phyloP scores from a whole-genome alignment of 129 eudicot species.

The Helianthus annuus region HanXRQr2.0-SUNRISE NC_035437.2:64786362-64786861 shows the following conservation, averaged over 20 bases:
- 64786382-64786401: too few relatives aligned
- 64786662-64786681: neutral
- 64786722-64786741: slow-evolving; percentile 27
- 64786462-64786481: neutral
- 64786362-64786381: too few relatives aligned
- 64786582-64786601: slow-evolving; percentile 7
- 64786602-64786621: neutral
- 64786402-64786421: too few relatives aligned
- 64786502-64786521: neutral
- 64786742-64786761: slow-evolving; percentile 23
- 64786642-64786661: neutral
- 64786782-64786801: neutral
- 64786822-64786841: neutral
- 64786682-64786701: slow-evolving; percentile 5
- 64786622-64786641: neutral
- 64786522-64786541: neutral
- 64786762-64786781: neutral
- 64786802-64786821: neutral
- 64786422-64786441: neutral
- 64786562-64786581: neutral
- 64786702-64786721: slow-evolving; percentile 5
- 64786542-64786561: neutral
- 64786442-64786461: neutral
- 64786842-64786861: too few relatives aligned
- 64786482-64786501: neutral